phyloP scores from a whole-genome alignment of 2,329 filamentous ascomycete species.

The Hypoxylon sp. region DNA sequence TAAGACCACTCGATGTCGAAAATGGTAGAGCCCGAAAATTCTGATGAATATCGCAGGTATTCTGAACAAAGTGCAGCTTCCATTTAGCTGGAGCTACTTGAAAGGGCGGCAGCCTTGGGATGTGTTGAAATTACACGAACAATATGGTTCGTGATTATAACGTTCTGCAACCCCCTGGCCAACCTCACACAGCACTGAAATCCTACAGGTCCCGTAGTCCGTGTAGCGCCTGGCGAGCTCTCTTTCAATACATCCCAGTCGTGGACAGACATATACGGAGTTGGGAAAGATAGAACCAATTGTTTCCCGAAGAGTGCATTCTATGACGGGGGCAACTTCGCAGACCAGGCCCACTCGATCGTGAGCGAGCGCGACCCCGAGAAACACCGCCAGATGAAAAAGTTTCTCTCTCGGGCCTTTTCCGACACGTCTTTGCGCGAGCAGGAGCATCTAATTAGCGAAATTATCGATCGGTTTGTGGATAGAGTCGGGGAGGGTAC shows the following conservation, averaged over 20 bases:
- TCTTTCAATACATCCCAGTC: constrained; percentile 51
- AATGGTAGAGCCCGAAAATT: too few species aligned
- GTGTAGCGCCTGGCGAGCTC: constrained; percentile 53
- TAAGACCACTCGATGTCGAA: too few species aligned
- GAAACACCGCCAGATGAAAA: constrained; percentile 34
- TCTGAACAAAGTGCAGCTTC: too few species aligned
- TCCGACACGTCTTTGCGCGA: constrained; percentile 27
- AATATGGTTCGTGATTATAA: too few species aligned
- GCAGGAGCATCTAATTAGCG: constrained; percentile 37
- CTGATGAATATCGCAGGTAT: too few species aligned
- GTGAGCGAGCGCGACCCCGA: constrained; percentile 32
- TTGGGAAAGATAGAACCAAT: constrained; percentile 20
- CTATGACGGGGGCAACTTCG: constrained; percentile 36
- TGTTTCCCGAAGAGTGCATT: constrained; percentile 42
- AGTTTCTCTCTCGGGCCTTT: constrained; percentile 37
- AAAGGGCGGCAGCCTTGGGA: too few species aligned
- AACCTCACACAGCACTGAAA: too few species aligned
- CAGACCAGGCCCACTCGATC: constrained; percentile 23
- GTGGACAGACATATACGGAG: constrained; percentile 54
- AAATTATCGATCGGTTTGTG: constrained; percentile 39
- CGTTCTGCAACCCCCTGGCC: too few species aligned
- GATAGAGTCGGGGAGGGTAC: too few species aligned
- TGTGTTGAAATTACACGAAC: too few species aligned
- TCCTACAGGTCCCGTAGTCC: constrained; percentile 47
- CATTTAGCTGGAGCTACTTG: too few species aligned